Evolutionary conservation across 495 filamentous ascomycete genomes (phyloP).

Genomic region (Trichocladium uniseriatum): DNA sequence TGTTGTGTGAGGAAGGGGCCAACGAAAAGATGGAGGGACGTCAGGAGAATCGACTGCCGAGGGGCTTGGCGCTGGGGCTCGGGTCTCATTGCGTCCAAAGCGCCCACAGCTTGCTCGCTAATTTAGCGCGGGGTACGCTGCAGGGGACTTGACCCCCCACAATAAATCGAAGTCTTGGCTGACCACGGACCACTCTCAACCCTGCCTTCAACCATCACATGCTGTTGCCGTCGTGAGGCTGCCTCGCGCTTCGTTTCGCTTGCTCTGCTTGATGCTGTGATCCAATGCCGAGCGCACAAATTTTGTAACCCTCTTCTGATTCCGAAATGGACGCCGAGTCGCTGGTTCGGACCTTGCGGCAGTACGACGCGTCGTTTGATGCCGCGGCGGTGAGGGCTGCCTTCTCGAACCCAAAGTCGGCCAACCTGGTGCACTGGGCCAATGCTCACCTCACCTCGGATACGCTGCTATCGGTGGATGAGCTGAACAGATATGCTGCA

Average conservation of each 20-base stretch:
- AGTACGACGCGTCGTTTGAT: constrained; percentile 24
- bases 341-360: constrained; percentile 17
- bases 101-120: too few relatives aligned
- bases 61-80: constrained; percentile 4
- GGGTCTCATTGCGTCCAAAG: neutral
- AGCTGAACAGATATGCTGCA: constrained; percentile 31
- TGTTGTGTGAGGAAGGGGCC: constrained; percentile 4
- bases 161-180: neutral
- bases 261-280: constrained; percentile 2
- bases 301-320: neutral
- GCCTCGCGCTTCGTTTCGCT: neutral
- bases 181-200: neutral
- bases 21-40: neutral
- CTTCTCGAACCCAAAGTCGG: constrained; percentile 11
- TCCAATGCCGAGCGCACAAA: neutral
- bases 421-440: constrained; percentile 32
- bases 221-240: neutral
- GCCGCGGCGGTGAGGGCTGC: constrained; percentile 24
- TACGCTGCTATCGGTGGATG: constrained; percentile 36
- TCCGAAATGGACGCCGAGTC: constrained; percentile 21
- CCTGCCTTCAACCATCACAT: neutral
- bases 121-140: neutral
- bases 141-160: neutral
- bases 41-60: neutral
- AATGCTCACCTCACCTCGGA: constrained; percentile 32